These are phyloP conservation scores for Solanum okadae DNA, from an alignment of 257 asterid genomes.

Conservation along the genomic window DNA sequence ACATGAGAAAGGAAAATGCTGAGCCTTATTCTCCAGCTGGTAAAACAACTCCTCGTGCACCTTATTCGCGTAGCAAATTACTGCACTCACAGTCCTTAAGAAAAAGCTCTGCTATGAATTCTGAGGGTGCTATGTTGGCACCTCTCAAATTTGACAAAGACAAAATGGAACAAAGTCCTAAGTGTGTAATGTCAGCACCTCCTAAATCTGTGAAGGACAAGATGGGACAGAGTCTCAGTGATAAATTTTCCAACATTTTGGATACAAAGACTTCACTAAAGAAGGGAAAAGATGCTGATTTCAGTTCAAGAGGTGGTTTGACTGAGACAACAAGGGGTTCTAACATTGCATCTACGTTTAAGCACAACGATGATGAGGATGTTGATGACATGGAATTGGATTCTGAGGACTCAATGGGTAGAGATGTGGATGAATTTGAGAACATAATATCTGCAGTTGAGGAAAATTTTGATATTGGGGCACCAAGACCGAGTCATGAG, in stretches of 20 bases:
- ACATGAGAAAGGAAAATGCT: conserved; percentile 66
- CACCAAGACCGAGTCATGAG: conserved; percentile 12
- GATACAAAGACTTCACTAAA: conserved; percentile 42
- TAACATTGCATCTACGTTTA: conserved; percentile 14
- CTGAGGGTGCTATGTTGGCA: conserved; percentile 35
- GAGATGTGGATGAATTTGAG: conserved; percentile 38
- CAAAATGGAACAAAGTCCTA: conserved; percentile 26
- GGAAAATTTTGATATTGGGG: conserved; percentile 1
- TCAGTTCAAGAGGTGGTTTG: conserved; percentile 31
- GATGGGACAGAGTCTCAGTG: not conserved
- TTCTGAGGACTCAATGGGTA: conserved; percentile 34
- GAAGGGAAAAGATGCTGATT: conserved; percentile 48
- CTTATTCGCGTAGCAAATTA: conserved; percentile 52
- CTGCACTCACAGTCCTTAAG: conserved; percentile 44
- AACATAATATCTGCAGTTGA: conserved; percentile 7
- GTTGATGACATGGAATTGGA: conserved; percentile 37
- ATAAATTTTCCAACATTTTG: conserved; percentile 22
- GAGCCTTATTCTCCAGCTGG: conserved; percentile 48
- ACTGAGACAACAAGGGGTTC: conserved; percentile 35
- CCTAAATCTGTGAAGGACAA: not conserved
- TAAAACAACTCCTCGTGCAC: conserved; percentile 45
- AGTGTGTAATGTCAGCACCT: not conserved
- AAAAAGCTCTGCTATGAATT: conserved; percentile 40
- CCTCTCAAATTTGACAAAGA: conserved; percentile 35
- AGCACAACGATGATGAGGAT: conserved; percentile 35